Evolutionary conservation across 75 land plant species (phyloP), one percentile per base, ranked within the genome.

Genomic region (Sequoiadendron giganteum): DNA sequence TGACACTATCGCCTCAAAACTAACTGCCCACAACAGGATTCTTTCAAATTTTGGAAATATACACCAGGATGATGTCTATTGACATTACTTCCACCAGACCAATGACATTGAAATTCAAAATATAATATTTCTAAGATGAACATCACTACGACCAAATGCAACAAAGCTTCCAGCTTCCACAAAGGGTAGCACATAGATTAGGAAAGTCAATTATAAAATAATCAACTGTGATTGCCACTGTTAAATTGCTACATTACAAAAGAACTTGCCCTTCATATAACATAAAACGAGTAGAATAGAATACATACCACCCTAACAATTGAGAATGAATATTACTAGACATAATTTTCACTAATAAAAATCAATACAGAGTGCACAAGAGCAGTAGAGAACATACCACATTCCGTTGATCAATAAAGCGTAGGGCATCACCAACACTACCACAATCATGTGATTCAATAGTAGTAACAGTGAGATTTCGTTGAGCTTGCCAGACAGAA

Each of bases 351-450:
- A 79, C 40, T 39, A 42, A 79, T 21, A 39, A 77, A 40, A 39
- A 13, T 42, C 28, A 39, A 39, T 47, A 38, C 76, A 65, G 72
- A 16, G 47, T 40, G 47, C n/a, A 81, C 48, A 30, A 72, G 30
- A 83, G n/a, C 16, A 89, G n/a, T 18, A 49, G 43, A 30, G 88
- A 85, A 61, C 94, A 38, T 94, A 97, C 99, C 98, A 97, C 98
- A 88, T 93, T 89, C 25, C 92, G 87, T 75, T 96, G 93, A 43
- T 96, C 96, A 81, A 97, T 97, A 81, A 93, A 55, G 18, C 99
- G 97, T 84, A 97, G 86, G 36, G 99, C 99, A 91, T 97, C 99
- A 10, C 98, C 99, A 77, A 94, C 99, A 87, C 99, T 96, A 55
- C 89, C 92, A 39, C 95, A 92, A 61, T 96, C 95, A 85, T 94